Percentiles rank a stretch among this genome's conserved stretches.
These are phyloP conservation scores for Leishmania braziliensis DNA, from an alignment of 208 protist genomes.

Conservation along the genomic window DNA sequence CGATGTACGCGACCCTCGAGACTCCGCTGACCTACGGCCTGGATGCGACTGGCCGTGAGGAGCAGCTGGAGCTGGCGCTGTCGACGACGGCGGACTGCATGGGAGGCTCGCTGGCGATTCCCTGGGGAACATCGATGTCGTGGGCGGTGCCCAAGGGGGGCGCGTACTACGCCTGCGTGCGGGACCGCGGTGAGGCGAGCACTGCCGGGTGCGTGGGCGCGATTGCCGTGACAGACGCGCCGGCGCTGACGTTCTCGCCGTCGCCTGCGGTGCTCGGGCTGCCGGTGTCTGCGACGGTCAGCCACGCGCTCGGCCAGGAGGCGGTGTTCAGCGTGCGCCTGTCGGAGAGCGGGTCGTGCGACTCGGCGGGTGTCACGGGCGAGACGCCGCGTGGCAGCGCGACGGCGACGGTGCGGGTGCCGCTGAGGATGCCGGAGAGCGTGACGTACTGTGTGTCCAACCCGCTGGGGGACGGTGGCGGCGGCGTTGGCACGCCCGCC, in stretches of 20 bases:
- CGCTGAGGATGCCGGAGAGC: neutral
- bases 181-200: neutral
- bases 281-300: neutral
- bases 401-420: neutral
- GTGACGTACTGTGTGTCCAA: slow-evolving; percentile 16
- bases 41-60: neutral
- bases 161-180: slow-evolving; percentile 57
- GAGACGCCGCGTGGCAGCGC: neutral
- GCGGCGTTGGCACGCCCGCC: neutral
- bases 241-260: slow-evolving; percentile 31
- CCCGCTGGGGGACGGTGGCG: neutral
- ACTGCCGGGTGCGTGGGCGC: slow-evolving; percentile 19
- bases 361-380: neutral
- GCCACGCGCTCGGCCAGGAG: neutral
- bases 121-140: neutral
- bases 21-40: neutral
- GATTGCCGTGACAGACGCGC: slow-evolving; percentile 33
- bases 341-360: neutral
- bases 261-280: neutral
- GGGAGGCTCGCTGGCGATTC: neutral
- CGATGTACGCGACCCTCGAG: slow-evolving; percentile 3
- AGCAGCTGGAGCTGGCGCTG: neutral
- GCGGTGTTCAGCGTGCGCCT: neutral
- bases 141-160: slow-evolving; percentile 22
- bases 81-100: slow-evolving; percentile 9